Percentiles rank a stretch among this genome's conserved stretches.
Conservation (phyloP, 371 early-diverging fungal species). For the Rhizopus sp. region DNA sequence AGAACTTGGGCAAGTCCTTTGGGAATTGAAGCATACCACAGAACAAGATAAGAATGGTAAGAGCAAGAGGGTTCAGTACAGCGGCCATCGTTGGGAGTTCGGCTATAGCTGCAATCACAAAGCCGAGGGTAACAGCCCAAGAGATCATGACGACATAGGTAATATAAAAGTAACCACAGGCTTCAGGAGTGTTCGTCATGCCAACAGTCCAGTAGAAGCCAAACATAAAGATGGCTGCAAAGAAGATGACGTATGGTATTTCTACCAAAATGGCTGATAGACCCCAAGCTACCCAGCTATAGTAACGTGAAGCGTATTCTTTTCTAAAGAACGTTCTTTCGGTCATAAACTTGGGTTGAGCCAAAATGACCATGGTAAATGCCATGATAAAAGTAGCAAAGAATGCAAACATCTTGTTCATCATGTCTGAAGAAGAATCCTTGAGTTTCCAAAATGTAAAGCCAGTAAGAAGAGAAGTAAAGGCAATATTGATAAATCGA, state of each 20-base stretch:
- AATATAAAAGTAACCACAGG: conserved; percentile 60
- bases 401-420: conserved; percentile 66
- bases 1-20: conserved; percentile 63
- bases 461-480: conserved; percentile 50
- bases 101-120: conserved; percentile 61
- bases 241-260: conserved; percentile 51
- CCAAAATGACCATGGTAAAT: conserved; percentile 31
- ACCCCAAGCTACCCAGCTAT: conserved; percentile 63
- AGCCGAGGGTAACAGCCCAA: conserved; percentile 66
- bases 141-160: conserved; percentile 50
- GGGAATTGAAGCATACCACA: conserved; percentile 64
- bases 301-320: conserved; percentile 66
- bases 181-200: conserved; percentile 39
- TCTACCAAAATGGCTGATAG: conserved; percentile 48
- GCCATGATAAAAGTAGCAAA: conserved; percentile 64
- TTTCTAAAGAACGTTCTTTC: conserved; percentile 65
- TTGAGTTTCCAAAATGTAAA: conserved; percentile 59
- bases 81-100: conserved; percentile 63
- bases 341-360: conserved; percentile 53
- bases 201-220: conserved; percentile 67
- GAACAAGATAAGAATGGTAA: conserved; percentile 61
- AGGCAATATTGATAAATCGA: conserved; percentile 42
- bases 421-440: conserved; percentile 51
- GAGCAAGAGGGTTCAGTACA: conserved; percentile 61
- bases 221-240: conserved; percentile 52